These are phyloP conservation scores for Septoria petroselini DNA, from an alignment of 2,329 filamentous ascomycete genomes.

Conservation along the genomic window DNA sequence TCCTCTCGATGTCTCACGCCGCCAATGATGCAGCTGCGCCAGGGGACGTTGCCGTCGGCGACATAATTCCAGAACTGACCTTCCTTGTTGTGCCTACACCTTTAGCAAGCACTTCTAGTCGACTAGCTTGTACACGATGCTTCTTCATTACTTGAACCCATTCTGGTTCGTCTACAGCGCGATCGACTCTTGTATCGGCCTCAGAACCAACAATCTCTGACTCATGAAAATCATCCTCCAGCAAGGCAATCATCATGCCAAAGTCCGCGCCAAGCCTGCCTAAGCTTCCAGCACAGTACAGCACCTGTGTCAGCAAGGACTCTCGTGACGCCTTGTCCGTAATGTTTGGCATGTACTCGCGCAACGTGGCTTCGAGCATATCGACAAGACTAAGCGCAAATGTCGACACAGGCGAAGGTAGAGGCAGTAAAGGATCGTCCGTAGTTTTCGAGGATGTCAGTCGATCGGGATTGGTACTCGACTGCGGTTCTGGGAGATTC, in stretches of 20 bases:
- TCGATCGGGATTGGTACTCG: background rate
- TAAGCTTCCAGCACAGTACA: slow-evolving; percentile 89
- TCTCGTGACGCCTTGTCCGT: slow-evolving; percentile 76
- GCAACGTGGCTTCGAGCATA: slow-evolving; percentile 73
- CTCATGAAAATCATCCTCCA: slow-evolving; percentile 48
- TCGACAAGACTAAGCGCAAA: slow-evolving; percentile 82
- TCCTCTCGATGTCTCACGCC: background rate
- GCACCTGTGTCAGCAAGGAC: slow-evolving; percentile 83
- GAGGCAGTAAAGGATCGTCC: slow-evolving; percentile 46
- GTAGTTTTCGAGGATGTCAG: background rate
- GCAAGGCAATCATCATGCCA: slow-evolving; percentile 72
- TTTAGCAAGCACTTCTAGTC: slow-evolving; percentile 37
- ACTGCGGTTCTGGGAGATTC: slow-evolving; percentile 43
- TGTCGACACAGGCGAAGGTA: slow-evolving; percentile 74
- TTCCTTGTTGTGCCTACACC: slow-evolving; percentile 35
- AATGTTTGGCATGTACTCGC: slow-evolving; percentile 74
- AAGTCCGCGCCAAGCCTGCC: slow-evolving; percentile 91
- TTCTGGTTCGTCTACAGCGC: slow-evolving; percentile 55
- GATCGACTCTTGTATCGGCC: slow-evolving; percentile 50
- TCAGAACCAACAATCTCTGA: slow-evolving; percentile 49
- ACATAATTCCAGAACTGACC: slow-evolving; percentile 58
- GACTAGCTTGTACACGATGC: slow-evolving; percentile 76
- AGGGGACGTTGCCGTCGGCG: slow-evolving; percentile 21
- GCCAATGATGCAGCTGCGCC: slow-evolving; percentile 3
- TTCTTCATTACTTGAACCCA: slow-evolving; percentile 90